A percentile compares a stretch with the other conserved stretches of the same genome.
Evolutionary conservation across 1,284 basidiomycete genomes (phyloP).

Genomic region (Ganoderma boninense): DNA sequence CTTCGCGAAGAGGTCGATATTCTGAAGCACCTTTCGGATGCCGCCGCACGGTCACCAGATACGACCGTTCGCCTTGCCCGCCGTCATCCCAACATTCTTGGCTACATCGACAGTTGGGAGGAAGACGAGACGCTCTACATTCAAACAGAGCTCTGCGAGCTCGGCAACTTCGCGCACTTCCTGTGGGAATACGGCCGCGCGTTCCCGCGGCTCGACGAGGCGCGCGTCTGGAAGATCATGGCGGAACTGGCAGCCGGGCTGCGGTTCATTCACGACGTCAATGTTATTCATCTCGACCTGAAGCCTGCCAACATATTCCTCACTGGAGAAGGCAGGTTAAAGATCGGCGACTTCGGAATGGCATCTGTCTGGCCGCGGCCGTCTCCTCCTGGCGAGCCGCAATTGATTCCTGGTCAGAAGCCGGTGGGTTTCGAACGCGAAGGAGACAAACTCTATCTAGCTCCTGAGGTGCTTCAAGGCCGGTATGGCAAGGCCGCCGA

Average conservation of each 20-base stretch:
- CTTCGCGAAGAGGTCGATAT: slow-evolving; percentile 97
- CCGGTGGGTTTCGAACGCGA: slow-evolving; percentile 87
- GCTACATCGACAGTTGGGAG: slow-evolving; percentile 98
- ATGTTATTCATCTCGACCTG: slow-evolving; percentile 95
- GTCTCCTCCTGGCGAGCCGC: slow-evolving; percentile 41
- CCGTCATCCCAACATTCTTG: slow-evolving; percentile 80
- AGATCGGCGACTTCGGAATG: slow-evolving; percentile 99
- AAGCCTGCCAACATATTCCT: slow-evolving; percentile 99
- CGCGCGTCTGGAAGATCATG: slow-evolving; percentile 96
- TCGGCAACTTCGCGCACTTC: slow-evolving; percentile 93
- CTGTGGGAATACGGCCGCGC: slow-evolving; percentile 91
- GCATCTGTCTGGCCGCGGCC: slow-evolving; percentile 86
- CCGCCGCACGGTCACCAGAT: slow-evolving; percentile 21
- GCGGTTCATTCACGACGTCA: slow-evolving; percentile 87
- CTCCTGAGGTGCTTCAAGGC: slow-evolving; percentile 96
- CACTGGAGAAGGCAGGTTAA: slow-evolving; percentile 89
- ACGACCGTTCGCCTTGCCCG: slow-evolving; percentile 30
- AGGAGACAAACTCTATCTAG: slow-evolving; percentile 97
- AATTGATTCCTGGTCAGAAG: slow-evolving; percentile 40
- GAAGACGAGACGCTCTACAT: slow-evolving; percentile 92
- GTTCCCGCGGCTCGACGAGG: slow-evolving; percentile 90
- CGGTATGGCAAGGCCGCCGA: slow-evolving; percentile 94
- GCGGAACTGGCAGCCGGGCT: slow-evolving; percentile 93
- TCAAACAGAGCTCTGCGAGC: slow-evolving; percentile 94
- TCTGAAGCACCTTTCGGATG: slow-evolving; percentile 74